Evolutionary conservation across 2,329 filamentous ascomycete genomes (phyloP).

Genomic region (Pestalotiopsis sp.): DNA sequence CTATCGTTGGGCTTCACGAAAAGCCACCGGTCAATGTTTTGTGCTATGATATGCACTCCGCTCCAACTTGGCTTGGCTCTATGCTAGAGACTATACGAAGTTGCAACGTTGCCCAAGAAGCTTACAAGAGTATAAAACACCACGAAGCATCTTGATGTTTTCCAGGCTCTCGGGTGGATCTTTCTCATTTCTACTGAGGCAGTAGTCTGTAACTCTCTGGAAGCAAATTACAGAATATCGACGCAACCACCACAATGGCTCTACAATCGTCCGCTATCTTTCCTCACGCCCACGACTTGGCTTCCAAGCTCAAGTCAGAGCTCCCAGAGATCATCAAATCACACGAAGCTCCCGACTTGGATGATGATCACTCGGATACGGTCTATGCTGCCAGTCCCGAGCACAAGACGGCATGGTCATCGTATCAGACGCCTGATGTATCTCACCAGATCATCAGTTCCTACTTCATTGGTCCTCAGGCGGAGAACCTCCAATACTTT

Average conservation of each 20-base stretch:
- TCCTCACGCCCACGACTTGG: background rate
- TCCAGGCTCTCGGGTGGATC: background rate
- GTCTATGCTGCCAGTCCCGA: background rate
- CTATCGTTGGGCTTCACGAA: background rate
- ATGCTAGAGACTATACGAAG: background rate
- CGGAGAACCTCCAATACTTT: slow-evolving; percentile 43
- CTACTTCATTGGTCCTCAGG: slow-evolving; percentile 46
- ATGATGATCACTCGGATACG: background rate
- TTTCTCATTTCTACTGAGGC: background rate
- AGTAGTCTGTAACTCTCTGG: background rate
- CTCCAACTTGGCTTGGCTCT: background rate
- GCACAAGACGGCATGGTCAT: slow-evolving; percentile 1
- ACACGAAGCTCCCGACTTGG: background rate
- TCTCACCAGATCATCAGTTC: slow-evolving; percentile 38
- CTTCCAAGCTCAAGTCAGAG: background rate
- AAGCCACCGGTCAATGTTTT: background rate
- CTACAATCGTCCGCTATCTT: background rate
- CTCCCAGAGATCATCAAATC: background rate
- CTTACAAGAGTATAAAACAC: background rate
- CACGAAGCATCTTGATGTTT: background rate
- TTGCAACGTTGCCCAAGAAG: background rate
- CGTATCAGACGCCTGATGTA: slow-evolving; percentile 21
- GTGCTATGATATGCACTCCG: background rate
- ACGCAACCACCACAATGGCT: background rate
- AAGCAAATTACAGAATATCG: background rate